Conservation (phyloP, 169 alveolate genomes). For the Besnoitia besnoiti region DNA sequence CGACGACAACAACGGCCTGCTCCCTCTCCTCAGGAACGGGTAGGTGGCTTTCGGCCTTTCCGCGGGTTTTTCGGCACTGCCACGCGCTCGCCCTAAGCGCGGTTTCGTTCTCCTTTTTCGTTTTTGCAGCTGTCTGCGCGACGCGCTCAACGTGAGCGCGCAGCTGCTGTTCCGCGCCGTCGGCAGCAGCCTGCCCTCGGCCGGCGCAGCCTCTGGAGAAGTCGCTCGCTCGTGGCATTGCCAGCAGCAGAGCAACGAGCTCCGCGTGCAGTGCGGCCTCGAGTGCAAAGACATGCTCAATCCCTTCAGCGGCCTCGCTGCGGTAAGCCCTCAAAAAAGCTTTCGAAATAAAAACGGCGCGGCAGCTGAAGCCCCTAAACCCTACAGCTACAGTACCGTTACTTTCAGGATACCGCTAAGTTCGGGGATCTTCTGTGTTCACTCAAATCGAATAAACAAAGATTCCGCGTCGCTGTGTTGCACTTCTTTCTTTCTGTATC, state of each 20-base stretch:
- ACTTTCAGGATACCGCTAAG: too few relatives aligned
- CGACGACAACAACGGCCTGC: conserved; percentile 40
- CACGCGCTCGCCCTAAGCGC: too few relatives aligned
- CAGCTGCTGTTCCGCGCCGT: neutral
- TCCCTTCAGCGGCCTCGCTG: conserved; percentile 35
- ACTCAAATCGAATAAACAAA: too few relatives aligned
- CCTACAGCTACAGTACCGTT: too few relatives aligned
- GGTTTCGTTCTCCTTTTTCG: neutral
- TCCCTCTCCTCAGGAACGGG: conserved; percentile 48
- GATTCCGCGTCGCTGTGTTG: neutral
- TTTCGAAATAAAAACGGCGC: too few relatives aligned
- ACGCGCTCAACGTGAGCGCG: neutral
- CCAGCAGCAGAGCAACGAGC: conserved; percentile 37
- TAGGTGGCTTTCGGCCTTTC: neutral
- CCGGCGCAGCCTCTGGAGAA: neutral
- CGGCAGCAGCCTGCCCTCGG: neutral
- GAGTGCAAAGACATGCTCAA: conserved; percentile 1
- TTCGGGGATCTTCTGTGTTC: too few relatives aligned
- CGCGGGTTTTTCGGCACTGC: neutral
- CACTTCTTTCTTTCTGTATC: neutral
- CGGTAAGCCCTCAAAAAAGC: neutral
- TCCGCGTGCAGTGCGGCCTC: conserved; percentile 44
- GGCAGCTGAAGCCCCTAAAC: too few relatives aligned
- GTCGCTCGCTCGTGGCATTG: neutral
- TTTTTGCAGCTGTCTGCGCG: conserved; percentile 26